These are phyloP conservation scores for Dysphania ambrosioides DNA, from an alignment of 148 eudicot genomes.

Conservation along the genomic window DNA sequence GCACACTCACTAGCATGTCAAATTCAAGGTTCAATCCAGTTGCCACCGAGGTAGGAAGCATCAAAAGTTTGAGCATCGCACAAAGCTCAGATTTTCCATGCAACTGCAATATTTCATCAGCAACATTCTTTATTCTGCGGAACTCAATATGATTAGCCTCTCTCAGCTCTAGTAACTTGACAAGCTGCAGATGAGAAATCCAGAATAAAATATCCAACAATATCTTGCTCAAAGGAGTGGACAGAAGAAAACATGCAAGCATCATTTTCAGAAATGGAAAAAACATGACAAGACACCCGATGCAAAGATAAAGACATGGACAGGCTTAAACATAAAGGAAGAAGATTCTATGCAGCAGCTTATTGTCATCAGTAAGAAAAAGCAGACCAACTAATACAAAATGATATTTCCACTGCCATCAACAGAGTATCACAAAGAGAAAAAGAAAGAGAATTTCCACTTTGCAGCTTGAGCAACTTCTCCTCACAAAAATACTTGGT, in stretches of 20 bases:
- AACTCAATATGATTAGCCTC: constrained; percentile 98
- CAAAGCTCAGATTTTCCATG: constrained; percentile 57
- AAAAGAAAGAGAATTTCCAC: background rate
- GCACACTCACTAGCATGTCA: constrained; percentile 69
- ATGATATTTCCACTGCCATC: background rate
- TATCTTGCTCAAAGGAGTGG: background rate
- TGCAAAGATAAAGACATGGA: background rate
- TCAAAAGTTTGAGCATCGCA: constrained; percentile 61
- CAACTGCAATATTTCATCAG: constrained; percentile 73
- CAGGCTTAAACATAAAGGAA: background rate
- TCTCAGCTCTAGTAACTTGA: constrained; percentile 92
- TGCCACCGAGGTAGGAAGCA: constrained; percentile 92
- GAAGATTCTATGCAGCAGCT: background rate
- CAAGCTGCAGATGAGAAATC: constrained; percentile 61
- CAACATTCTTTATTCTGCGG: constrained; percentile 76
- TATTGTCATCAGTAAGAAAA: background rate
- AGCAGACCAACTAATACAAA: background rate
- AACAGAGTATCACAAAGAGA: background rate
- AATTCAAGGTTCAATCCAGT: constrained; percentile 82
- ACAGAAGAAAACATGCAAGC: background rate
- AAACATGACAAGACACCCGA: background rate
- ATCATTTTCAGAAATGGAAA: background rate
- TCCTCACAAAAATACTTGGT: background rate
- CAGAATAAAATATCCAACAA: constrained; percentile 5
- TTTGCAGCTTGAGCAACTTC: background rate